Evolutionary conservation across 305 asterid genomes (phyloP), one percentile per base, ranked within the genome.

Genomic region (Petunia hybrid): DNA sequence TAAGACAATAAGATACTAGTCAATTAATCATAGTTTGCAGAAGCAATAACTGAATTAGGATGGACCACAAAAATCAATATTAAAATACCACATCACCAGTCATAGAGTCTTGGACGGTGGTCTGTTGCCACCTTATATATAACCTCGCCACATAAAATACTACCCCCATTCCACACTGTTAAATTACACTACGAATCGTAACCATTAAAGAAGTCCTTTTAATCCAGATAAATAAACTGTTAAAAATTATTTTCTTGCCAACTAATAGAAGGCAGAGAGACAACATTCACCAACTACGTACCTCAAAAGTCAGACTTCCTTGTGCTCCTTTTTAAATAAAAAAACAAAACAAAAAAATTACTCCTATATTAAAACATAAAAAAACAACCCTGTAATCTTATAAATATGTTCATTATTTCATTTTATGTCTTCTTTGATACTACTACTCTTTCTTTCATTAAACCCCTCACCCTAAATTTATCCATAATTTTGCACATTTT

Each of bases 221-320:
- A 8, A 41, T 38, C 41, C 43, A 66, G 51, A 59, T 57, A 2
- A 62, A 62, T 22, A 62, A 3, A 45, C 8, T 1, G 43, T 31
- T 45, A 13, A 8, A 31, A 57, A 68, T 46, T 53, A 79, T 36
- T 78, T 87, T 81, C 79, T 81, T 83, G 84, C 85, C 91, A 87
- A 83, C 89, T 80, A 80, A 77, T 82, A 48, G 74, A 79, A 56
- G 39, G 70, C 40, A 77, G 45, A 39, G 82, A 83, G 63, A 73
- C 78, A 66, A 80, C 62, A 65, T 84, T 80, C 87, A 84, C 89
- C 93, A 87, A 87, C 90, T 64, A 80, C 82, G 84, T 67, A 77
- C 60, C 75, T 55, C 22, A 48, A 60, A 60, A 16, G 64, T 65
- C 77, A 76, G 80, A 46, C 77, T 82, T 80, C 73, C 46, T 65